Conservation (phyloP, 2,329 filamentous ascomycete genomes). For the Aphanoascus verrucosus region DNA sequence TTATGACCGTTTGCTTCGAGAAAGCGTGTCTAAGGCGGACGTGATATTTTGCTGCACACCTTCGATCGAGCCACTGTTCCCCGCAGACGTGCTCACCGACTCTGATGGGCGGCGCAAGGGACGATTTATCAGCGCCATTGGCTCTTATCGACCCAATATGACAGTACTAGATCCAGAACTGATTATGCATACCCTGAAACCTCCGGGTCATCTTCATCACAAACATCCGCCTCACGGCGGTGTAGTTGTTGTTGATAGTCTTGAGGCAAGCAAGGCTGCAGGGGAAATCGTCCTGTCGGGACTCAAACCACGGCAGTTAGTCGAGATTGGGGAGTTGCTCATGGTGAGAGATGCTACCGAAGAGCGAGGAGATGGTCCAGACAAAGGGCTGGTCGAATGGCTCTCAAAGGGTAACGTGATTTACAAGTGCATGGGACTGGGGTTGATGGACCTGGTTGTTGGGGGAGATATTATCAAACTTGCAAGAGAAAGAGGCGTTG, state of each 20-base stretch:
- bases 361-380: slow-evolving; percentile 28
- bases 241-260: slow-evolving; percentile 54
- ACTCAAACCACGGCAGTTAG: slow-evolving; percentile 61
- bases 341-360: slow-evolving; percentile 49
- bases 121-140: slow-evolving; percentile 35
- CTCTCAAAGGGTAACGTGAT: slow-evolving; percentile 54
- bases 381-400: slow-evolving; percentile 46
- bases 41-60: slow-evolving; percentile 87
- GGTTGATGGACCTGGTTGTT: slow-evolving; percentile 58
- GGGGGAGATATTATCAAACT: slow-evolving; percentile 48
- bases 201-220: slow-evolving; percentile 27
- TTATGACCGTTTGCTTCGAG: slow-evolving; percentile 54
- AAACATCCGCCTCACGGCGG: slow-evolving; percentile 47
- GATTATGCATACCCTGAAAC: slow-evolving; percentile 51
- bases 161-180: slow-evolving; percentile 71
- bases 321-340: slow-evolving; percentile 75
- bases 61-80: slow-evolving; percentile 62
- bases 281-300: slow-evolving; percentile 77
- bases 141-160: slow-evolving; percentile 58
- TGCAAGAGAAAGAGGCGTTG: slow-evolving; percentile 46
- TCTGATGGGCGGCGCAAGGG: slow-evolving; percentile 37
- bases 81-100: slow-evolving; percentile 55
- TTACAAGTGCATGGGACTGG: slow-evolving; percentile 59
- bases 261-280: slow-evolving; percentile 68
- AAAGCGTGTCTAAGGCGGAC: slow-evolving; percentile 59